Evolutionary conservation across 768 basidiomycete genomes (phyloP).

Genomic region (Trametes villosa): DNA sequence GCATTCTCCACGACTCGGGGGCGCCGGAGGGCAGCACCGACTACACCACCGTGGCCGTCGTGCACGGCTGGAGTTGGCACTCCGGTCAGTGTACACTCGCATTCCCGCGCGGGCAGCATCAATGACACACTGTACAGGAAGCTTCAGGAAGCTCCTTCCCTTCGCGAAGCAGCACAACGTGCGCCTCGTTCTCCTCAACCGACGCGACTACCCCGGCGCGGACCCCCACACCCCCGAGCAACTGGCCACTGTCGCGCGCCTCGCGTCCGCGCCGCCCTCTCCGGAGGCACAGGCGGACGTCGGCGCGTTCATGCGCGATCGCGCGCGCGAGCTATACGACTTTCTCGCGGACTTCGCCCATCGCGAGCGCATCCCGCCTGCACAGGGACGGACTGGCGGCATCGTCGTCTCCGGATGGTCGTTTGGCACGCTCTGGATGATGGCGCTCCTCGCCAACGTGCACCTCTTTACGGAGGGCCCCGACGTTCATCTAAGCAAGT

Average conservation of each 20-base stretch:
- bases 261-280: background rate
- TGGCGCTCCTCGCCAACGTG: constrained; percentile 24
- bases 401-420: constrained; percentile 44
- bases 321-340: constrained; percentile 39
- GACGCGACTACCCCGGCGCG: constrained; percentile 31
- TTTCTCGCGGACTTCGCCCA: constrained; percentile 41
- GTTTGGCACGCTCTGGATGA: constrained; percentile 31
- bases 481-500: background rate
- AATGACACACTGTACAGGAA: constrained; percentile 1
- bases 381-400: constrained; percentile 1
- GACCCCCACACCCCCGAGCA: constrained; percentile 19
- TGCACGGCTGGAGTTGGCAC: constrained; percentile 12
- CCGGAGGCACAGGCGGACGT: background rate
- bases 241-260: background rate
- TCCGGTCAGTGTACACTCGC: background rate
- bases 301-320: constrained; percentile 27
- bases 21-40: background rate
- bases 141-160: constrained; percentile 17
- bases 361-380: constrained; percentile 32
- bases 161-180: constrained; percentile 21
- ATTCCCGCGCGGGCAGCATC: background rate
- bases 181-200: constrained; percentile 30
- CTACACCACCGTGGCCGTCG: constrained; percentile 3
- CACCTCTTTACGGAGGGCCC: background rate
- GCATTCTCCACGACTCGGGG: constrained; percentile 9